These are phyloP conservation scores for Phytophthora pisi DNA, from an alignment of 352 stramenopile genomes.

Conservation along the genomic window DNA sequence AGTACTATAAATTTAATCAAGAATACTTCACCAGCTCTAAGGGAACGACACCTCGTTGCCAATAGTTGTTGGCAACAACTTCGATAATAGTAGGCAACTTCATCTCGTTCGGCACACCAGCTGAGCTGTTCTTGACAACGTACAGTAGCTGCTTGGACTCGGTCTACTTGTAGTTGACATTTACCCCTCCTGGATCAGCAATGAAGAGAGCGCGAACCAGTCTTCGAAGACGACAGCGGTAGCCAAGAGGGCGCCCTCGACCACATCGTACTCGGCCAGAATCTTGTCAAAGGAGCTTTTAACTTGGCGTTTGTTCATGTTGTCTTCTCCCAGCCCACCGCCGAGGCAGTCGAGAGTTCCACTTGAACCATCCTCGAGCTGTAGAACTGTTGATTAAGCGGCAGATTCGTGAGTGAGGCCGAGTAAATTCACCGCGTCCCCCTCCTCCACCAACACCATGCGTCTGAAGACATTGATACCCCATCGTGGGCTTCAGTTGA, in stretches of 20 bases:
- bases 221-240: neutral
- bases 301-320: neutral
- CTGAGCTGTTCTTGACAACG: no score
- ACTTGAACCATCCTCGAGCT: neutral
- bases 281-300: neutral
- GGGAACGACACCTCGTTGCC: no score
- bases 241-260: neutral
- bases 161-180: neutral
- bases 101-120: no score
- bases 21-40: no score
- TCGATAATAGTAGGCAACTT: no score
- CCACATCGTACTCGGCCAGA: neutral
- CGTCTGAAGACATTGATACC: no score
- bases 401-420: neutral
- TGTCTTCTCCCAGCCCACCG: neutral
- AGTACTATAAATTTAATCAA: no score
- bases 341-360: neutral
- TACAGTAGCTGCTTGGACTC: neutral
- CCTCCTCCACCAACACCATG: neutral
- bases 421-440: neutral
- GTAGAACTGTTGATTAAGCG: neutral
- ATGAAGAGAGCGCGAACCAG: neutral
- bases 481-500: no score
- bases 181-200: neutral
- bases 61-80: no score